phyloP scores from a whole-genome alignment of 2,329 filamentous ascomycete species.

The Apiospora arundinis region DNA sequence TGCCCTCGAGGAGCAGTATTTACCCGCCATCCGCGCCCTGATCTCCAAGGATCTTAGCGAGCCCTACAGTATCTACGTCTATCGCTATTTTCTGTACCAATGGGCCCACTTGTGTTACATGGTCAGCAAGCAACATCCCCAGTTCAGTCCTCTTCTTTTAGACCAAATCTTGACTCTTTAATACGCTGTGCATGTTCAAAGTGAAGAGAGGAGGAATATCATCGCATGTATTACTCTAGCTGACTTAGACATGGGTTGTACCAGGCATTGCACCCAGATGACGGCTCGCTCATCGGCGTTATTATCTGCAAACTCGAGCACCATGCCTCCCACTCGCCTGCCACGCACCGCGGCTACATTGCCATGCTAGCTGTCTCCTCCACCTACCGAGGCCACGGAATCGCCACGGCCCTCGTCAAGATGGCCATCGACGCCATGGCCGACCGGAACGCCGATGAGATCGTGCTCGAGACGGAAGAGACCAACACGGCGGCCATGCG shows the following conservation, averaged over 20 bases:
- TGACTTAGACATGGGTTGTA: neutral
- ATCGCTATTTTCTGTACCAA: conserved; percentile 96
- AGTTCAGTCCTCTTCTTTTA: neutral
- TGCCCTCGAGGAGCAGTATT: conserved; percentile 66
- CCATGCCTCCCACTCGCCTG: conserved; percentile 80
- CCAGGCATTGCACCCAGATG: conserved; percentile 66
- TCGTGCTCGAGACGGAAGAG: conserved; percentile 95
- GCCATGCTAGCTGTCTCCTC: conserved; percentile 96
- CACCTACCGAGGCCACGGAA: conserved; percentile 80
- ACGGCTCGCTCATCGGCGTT: conserved; percentile 78
- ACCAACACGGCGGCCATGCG: conserved; percentile 89
- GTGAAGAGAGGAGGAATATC: neutral
- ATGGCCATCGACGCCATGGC: conserved; percentile 93
- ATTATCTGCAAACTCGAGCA: conserved; percentile 94
- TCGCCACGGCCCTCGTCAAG: conserved; percentile 87
- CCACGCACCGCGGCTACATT: conserved; percentile 87
- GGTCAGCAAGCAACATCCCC: conserved; percentile 55
- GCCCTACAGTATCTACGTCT: conserved; percentile 99
- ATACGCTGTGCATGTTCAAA: neutral
- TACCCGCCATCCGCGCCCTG: conserved; percentile 86
- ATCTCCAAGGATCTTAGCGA: conserved; percentile 97
- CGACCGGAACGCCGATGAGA: conserved; percentile 83
- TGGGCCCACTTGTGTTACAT: conserved; percentile 98
- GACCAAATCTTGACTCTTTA: neutral
- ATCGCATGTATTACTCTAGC: neutral